Percentiles rank a stretch among this genome's conserved stretches.
Evolutionary conservation across 805 yeast species (phyloP).

Genomic region (Nakazawaea pomicola): DNA sequence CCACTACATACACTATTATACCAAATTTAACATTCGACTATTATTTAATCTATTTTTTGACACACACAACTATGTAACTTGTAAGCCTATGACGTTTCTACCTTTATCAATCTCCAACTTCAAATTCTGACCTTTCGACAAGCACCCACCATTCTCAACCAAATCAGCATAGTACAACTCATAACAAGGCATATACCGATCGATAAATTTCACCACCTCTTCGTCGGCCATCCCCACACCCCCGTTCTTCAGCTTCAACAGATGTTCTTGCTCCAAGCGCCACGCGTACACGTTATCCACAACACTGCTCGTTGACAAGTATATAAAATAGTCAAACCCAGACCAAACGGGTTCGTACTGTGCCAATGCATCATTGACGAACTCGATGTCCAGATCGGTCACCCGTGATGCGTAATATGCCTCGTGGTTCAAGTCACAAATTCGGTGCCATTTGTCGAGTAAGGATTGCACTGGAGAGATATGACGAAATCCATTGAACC

Average conservation of each 20-base stretch:
- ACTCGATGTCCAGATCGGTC: too few relatives aligned
- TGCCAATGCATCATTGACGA: slow-evolving; percentile 48
- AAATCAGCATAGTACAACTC: slow-evolving; percentile 64
- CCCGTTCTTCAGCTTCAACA: slow-evolving; percentile 34
- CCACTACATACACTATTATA: too few relatives aligned
- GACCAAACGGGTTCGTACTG: slow-evolving; percentile 53
- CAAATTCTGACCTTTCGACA: slow-evolving; percentile 6
- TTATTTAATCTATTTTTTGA: too few relatives aligned
- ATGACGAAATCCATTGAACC: slow-evolving; percentile 87
- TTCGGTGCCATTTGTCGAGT: too few relatives aligned
- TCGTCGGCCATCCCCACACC: slow-evolving; percentile 82
- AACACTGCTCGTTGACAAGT: slow-evolving; percentile 53
- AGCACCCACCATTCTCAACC: too few relatives aligned
- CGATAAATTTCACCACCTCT: slow-evolving; percentile 64
- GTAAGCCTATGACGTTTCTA: slow-evolving; percentile 2
- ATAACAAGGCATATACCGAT: slow-evolving; percentile 85
- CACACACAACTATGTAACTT: neutral
- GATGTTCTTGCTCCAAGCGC: slow-evolving; percentile 76
- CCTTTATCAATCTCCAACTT: slow-evolving; percentile 13
- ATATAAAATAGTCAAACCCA: slow-evolving; percentile 54
- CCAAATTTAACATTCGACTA: too few relatives aligned
- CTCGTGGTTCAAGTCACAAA: too few relatives aligned
- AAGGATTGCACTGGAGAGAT: too few relatives aligned
- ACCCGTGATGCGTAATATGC: too few relatives aligned
- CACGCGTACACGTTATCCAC: slow-evolving; percentile 66